phyloP scores from a whole-genome alignment of 78 protist genomes.

The Polysphondylium violaceum region DNA sequence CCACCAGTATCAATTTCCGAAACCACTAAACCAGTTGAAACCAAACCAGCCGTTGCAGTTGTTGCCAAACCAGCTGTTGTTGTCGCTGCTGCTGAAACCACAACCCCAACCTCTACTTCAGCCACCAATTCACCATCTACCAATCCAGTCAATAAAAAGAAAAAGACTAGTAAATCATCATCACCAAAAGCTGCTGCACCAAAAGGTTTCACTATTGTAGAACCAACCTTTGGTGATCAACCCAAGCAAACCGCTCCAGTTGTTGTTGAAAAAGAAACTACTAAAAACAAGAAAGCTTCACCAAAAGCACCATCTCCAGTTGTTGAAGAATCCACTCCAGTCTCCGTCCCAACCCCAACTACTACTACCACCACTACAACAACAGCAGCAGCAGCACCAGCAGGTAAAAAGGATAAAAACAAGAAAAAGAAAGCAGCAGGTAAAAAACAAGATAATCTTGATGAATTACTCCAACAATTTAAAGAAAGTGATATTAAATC shows the following conservation, averaged over 20 bases:
- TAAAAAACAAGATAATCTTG: conserved; percentile 19
- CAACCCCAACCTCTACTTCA: background rate
- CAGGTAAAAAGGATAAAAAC: background rate
- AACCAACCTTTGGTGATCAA: conserved; percentile 56
- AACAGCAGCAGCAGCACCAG: conserved; percentile 3
- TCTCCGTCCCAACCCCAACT: background rate
- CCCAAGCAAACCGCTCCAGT: background rate
- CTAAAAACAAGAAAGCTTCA: background rate
- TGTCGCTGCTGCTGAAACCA: background rate
- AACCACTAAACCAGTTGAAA: background rate
- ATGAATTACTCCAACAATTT: conserved; percentile 19
- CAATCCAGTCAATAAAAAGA: background rate
- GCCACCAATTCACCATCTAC: background rate
- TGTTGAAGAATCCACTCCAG: background rate
- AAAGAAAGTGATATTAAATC: background rate
- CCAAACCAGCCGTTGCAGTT: background rate
- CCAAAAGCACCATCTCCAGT: background rate
- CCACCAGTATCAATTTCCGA: conserved; percentile 5
- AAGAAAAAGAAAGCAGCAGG: conserved; percentile 15
- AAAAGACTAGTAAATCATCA: background rate
- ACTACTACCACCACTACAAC: background rate
- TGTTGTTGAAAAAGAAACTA: background rate
- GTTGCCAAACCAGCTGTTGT: background rate
- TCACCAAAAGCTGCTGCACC: conserved; percentile 21
- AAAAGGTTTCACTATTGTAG: conserved; percentile 55